A percentile compares a stretch with the other conserved stretches of the same genome.
These are phyloP conservation scores for Penicillium fuscoglaucum DNA, from an alignment of 2,329 filamentous ascomycete species.

Conservation along the genomic window DNA sequence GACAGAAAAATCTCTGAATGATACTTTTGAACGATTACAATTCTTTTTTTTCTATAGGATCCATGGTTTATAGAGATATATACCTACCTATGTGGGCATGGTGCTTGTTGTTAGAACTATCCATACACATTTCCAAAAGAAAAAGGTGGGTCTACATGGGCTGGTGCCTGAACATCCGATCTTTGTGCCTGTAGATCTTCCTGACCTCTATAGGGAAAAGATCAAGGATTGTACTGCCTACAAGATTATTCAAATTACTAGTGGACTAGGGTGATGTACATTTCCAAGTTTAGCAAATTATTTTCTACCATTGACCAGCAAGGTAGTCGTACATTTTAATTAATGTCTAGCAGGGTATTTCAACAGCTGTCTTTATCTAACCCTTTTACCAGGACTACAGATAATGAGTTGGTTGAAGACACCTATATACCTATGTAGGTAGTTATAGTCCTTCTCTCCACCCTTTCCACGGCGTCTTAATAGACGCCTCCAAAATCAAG, in stretches of 20 bases:
- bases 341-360: neutral
- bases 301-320: neutral
- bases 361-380: neutral
- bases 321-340: neutral
- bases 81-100: too few species aligned
- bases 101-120: neutral
- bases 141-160: neutral
- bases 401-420: neutral
- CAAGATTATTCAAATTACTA: neutral
- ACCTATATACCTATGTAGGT: too few species aligned
- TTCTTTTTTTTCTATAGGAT: neutral
- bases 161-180: neutral
- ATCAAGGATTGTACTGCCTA: neutral
- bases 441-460: neutral
- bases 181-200: neutral
- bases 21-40: neutral
- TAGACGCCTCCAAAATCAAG: neutral
- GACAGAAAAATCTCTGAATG: neutral
- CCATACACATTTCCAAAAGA: neutral
- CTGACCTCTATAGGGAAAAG: neutral
- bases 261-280: neutral
- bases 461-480: neutral
- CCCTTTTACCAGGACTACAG: neutral
- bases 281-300: neutral
- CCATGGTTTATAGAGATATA: too few species aligned